Percentiles rank a stretch among this genome's conserved stretches.
Evolutionary conservation across 192 early-diverging fungal species (phyloP).

Genomic region (Diversispora epigaea): DNA sequence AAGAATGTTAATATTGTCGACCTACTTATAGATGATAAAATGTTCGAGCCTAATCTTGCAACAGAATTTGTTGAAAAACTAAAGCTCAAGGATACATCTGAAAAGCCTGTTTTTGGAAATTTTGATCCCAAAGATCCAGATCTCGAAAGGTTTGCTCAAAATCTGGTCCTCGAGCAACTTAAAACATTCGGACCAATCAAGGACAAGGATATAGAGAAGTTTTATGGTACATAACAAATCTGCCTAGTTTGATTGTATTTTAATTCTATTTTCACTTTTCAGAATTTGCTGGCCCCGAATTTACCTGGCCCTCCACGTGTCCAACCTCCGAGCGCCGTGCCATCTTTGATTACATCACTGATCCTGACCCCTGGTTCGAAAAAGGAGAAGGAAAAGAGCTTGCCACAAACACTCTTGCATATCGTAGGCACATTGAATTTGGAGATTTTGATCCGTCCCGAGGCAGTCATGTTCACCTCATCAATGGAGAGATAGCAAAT

Average conservation of each 20-base stretch:
- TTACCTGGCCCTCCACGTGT: not conserved
- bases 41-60: no score
- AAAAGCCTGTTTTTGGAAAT: no score
- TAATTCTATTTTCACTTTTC: not conserved
- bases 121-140: conserved; percentile 18
- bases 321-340: not conserved
- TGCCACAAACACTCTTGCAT: conserved; percentile 5
- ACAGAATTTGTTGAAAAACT: no score
- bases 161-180: not conserved
- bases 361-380: not conserved
- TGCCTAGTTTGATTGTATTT: not conserved
- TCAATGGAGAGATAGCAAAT: not conserved
- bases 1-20: no score
- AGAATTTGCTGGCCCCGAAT: conserved; percentile 23
- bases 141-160: conserved; percentile 12
- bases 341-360: not conserved
- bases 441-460: not conserved
- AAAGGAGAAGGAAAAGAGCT: conserved; percentile 14
- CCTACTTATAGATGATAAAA: no score
- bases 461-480: not conserved
- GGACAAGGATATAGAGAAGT: conserved; percentile 19
- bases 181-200: not conserved
- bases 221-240: conserved; percentile 20
- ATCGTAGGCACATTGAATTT: not conserved
- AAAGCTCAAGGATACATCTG: no score